Conservation (phyloP, 805 yeast species). For the Wickerhamomyces queroliae region DNA sequence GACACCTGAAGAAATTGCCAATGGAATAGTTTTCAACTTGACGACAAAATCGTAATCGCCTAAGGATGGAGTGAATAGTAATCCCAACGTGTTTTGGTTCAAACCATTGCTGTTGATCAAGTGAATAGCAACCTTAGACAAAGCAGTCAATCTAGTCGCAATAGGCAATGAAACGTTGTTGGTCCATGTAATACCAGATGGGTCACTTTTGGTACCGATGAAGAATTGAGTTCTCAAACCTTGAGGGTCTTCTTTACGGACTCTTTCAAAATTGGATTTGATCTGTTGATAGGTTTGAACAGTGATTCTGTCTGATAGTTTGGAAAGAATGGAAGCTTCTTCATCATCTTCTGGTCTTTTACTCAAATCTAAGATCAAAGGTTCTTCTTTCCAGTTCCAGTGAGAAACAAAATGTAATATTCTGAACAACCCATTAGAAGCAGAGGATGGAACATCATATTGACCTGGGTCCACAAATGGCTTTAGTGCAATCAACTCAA, state of each 20-base stretch:
- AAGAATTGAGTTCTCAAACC: constrained; percentile 76
- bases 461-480: constrained; percentile 88
- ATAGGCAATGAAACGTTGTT: constrained; percentile 61
- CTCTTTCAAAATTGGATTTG: constrained; percentile 55
- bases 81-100: constrained; percentile 35
- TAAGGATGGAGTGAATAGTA: constrained; percentile 75
- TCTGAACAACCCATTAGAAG: constrained; percentile 76
- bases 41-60: constrained; percentile 82
- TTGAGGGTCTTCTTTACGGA: constrained; percentile 76
- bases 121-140: constrained; percentile 69
- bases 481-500: constrained; percentile 77
- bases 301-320: constrained; percentile 55
- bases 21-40: constrained; percentile 40
- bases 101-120: constrained; percentile 43
- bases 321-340: constrained; percentile 31
- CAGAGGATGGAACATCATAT: constrained; percentile 73
- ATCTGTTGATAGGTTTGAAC: constrained; percentile 57
- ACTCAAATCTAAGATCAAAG: constrained; percentile 73
- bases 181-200: constrained; percentile 85
- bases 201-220: constrained; percentile 77
- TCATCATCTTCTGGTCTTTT: constrained; percentile 38
- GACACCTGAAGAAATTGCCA: constrained; percentile 50
- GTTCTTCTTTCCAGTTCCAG: constrained; percentile 95
- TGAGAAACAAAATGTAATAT: constrained; percentile 60
- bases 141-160: constrained; percentile 81